These are phyloP conservation scores for Hansenula sp. DNA, from an alignment of 1,139 yeast genomes.

Conservation along the genomic window DNA sequence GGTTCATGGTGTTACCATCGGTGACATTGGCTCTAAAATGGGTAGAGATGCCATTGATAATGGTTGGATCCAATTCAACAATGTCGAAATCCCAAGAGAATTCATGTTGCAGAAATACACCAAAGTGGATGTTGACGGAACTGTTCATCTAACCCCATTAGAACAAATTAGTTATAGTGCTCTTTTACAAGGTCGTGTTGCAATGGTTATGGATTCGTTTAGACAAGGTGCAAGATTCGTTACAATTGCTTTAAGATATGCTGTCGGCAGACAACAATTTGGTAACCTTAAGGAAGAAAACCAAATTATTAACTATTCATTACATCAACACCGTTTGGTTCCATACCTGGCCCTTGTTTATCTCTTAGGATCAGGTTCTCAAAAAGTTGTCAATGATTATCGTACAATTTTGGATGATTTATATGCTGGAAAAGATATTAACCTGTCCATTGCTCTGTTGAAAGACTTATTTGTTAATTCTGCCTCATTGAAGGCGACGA, in stretches of 20 bases:
- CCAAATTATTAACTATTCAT: constrained; percentile 74
- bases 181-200: constrained; percentile 79
- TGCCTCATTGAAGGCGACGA: constrained; percentile 85
- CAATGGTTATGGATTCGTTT: constrained; percentile 82
- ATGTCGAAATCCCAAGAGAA: constrained; percentile 76
- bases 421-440: constrained; percentile 42
- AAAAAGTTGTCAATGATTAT: constrained; percentile 55
- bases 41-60: constrained; percentile 80
- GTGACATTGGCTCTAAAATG: constrained; percentile 93
- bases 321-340: constrained; percentile 79
- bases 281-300: constrained; percentile 47
- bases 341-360: constrained; percentile 79
- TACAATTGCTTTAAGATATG: constrained; percentile 82
- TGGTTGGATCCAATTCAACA: constrained; percentile 89
- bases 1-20: constrained; percentile 73
- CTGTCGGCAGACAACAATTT: constrained; percentile 89
- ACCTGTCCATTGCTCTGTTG: constrained; percentile 49
- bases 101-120: constrained; percentile 79
- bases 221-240: constrained; percentile 72
- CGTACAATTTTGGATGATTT: constrained; percentile 53
- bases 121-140: constrained; percentile 61
- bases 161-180: constrained; percentile 87
- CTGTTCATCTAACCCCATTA: constrained; percentile 59
- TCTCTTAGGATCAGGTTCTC: constrained; percentile 72
- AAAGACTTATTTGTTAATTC: constrained; percentile 80